Conservation (phyloP, 768 basidiomycete genomes). For the Dentipellis sp. region DNA sequence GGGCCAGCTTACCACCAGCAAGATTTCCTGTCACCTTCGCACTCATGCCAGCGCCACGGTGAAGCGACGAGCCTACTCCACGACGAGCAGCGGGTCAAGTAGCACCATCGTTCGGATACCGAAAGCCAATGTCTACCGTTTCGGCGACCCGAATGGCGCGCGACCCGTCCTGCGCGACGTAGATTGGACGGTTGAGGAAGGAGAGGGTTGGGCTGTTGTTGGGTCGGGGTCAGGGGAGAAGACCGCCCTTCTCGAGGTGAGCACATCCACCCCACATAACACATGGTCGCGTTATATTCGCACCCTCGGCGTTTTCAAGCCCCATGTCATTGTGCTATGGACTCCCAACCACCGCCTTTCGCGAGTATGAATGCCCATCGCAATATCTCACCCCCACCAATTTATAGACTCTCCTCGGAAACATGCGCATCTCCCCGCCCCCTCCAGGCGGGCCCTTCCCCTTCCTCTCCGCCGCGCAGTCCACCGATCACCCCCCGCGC, state of each 20-base stretch:
- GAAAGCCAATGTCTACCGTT: constrained; percentile 44
- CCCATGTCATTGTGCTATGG: too few relatives aligned
- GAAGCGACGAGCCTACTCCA: neutral
- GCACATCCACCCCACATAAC: neutral
- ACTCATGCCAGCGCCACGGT: too few relatives aligned
- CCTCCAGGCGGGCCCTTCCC: constrained; percentile 73
- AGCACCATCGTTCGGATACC: constrained; percentile 23
- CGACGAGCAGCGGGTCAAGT: neutral
- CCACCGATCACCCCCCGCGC: constrained; percentile 1
- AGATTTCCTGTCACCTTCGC: too few relatives aligned
- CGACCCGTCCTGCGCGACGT: constrained; percentile 43
- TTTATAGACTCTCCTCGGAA: constrained; percentile 54
- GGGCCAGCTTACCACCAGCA: too few relatives aligned
- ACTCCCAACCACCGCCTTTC: neutral
- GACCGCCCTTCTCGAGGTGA: constrained; percentile 53
- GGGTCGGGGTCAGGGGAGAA: constrained; percentile 59
- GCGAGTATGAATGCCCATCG: neutral
- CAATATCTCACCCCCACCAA: neutral
- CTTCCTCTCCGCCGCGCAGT: constrained; percentile 35
- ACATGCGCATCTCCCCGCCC: constrained; percentile 59
- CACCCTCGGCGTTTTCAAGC: neutral
- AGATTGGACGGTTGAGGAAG: constrained; percentile 49
- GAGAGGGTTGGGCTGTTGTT: constrained; percentile 71
- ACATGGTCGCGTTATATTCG: neutral
- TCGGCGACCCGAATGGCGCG: constrained; percentile 41